Conservation (phyloP, 2,329 filamentous ascomycete species). For the Lasiodiplodia theobromae region DNA sequence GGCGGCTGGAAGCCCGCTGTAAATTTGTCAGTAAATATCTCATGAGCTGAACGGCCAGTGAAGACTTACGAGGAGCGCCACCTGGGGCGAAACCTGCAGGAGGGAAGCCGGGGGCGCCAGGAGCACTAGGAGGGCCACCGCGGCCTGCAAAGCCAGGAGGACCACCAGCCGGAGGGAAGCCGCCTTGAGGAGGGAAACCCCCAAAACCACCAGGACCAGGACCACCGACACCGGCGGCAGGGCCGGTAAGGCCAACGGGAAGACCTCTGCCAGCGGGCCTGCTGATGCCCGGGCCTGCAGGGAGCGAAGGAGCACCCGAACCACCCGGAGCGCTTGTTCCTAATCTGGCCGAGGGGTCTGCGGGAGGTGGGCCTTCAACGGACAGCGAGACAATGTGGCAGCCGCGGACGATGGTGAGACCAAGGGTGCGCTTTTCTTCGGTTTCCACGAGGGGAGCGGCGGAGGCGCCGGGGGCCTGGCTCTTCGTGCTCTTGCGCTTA, state of each 20-base stretch:
- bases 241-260: slow-evolving; percentile 84
- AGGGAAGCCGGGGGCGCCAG: slow-evolving; percentile 36
- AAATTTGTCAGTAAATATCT: slow-evolving; percentile 28
- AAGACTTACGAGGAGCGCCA: slow-evolving; percentile 49
- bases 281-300: slow-evolving; percentile 86
- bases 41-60: background rate
- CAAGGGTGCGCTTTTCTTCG: slow-evolving; percentile 97
- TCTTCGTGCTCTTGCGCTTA: slow-evolving; percentile 82
- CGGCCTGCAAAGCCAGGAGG: slow-evolving; percentile 36
- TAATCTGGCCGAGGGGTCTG: slow-evolving; percentile 88
- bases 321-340: slow-evolving; percentile 77
- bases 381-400: slow-evolving; percentile 94
- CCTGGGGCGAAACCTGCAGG: slow-evolving; percentile 35
- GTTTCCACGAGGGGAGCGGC: slow-evolving; percentile 76
- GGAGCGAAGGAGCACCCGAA: slow-evolving; percentile 67
- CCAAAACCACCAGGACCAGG: slow-evolving; percentile 70
- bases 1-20: slow-evolving; percentile 54
- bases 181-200: slow-evolving; percentile 59
- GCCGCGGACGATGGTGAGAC: slow-evolving; percentile 91
- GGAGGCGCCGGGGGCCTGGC: slow-evolving; percentile 67
- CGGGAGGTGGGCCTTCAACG: slow-evolving; percentile 93
- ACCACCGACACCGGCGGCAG: slow-evolving; percentile 85
- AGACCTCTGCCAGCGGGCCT: slow-evolving; percentile 87
- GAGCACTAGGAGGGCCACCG: slow-evolving; percentile 46
- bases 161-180: slow-evolving; percentile 57